Base-by-base conservation (phyloP, 2,329 filamentous ascomycete species). In the Davidsoniella eucalypti region DNA sequence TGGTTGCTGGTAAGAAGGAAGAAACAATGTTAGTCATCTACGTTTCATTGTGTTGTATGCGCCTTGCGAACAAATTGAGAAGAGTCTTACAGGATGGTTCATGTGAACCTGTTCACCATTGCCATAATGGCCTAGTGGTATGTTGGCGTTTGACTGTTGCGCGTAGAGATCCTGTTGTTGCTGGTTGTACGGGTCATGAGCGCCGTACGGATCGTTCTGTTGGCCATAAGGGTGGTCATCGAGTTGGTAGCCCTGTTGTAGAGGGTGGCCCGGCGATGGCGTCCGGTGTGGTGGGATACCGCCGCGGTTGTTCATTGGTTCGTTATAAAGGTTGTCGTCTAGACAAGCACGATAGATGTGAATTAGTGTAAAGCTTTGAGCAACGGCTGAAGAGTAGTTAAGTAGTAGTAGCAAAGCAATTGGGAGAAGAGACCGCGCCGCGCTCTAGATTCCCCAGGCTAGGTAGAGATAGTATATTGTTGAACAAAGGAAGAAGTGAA, bases 101-200 rank as follows among this genome's bases (percentile, higher is more conserved):
- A 88, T 73, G 52, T 83, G 78, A 47, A 96, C 69, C 52, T 81
- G 74, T 65, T 96, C 90, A 59, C 78, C 80, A 1, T 82, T 77
- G 40, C 52, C 52, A 46, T 55, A 50, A 41, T 55, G 50, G n/a
- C 54, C 50, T 18, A 43, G 44, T 16, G 54, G 54, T 12, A 54
- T 37, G 25, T 39, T 38, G 23, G 41, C 41, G 44, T 50, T 42
- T 10, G n/a, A 18, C 17, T 46, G 46, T 10, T 44, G 43, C 14
- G 38, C 51, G 37, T 53, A 53, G 33, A 44, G 51, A 50, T 53
- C 52, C 39, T 84, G 76, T 47, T 88, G 68, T 54, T 78, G 79
- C 44, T 61, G 63, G 52, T 61, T 54, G 54, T 52, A 52, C 26
- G 44, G 50, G 44, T 52, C 50, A 12, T 52, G 44, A 23, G 23